These are phyloP conservation scores for Vaccinium darrowii DNA, from an alignment of 148 eudicot genomes.

Conservation along the genomic window DNA sequence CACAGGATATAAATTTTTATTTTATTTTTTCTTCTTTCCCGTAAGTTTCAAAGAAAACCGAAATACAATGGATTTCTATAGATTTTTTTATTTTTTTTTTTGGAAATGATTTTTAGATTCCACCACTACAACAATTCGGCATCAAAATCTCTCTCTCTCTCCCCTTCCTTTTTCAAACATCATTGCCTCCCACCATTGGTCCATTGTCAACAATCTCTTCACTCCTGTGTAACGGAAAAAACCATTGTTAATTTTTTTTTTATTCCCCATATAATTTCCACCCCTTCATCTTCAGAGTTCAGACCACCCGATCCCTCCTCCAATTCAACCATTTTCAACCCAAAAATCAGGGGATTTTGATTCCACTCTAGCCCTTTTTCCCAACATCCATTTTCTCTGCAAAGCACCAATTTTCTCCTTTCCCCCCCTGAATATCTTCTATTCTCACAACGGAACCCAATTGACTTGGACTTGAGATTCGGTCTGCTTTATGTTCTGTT, in stretches of 20 bases:
- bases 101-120: background rate
- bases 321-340: background rate
- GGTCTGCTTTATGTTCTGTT: too few relatives aligned
- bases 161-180: background rate
- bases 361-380: background rate
- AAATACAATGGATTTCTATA: too few relatives aligned
- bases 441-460: background rate
- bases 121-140: background rate
- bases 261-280: background rate
- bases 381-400: background rate
- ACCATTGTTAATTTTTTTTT: too few relatives aligned
- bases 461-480: too few relatives aligned
- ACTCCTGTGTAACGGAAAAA: constrained; percentile 7
- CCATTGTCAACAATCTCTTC: background rate
- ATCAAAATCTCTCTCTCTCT: background rate
- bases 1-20: too few relatives aligned
- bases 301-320: background rate
- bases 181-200: background rate
- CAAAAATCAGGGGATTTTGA: background rate
- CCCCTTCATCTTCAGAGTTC: background rate
- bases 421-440: background rate
- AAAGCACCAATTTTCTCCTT: background rate
- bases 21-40: too few relatives aligned
- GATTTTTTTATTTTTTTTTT: too few relatives aligned
- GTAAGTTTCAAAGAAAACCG: too few relatives aligned